phyloP scores from a whole-genome alignment of 1,139 yeast genomes.

The Sugiyamaella grinbergsii region DNA sequence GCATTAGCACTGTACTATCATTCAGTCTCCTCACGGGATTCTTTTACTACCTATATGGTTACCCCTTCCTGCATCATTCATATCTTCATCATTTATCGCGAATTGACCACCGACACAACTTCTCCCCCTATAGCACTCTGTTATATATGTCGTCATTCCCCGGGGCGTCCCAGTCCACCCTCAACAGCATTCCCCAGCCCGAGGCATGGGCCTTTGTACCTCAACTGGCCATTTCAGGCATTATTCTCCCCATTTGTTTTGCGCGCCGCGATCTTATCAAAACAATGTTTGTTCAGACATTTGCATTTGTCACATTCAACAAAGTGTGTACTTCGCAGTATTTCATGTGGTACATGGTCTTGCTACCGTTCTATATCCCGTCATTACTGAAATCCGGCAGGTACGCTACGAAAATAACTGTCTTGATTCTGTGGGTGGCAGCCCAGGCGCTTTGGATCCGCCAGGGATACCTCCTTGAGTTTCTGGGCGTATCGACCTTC shows the following conservation, averaged over 20 bases:
- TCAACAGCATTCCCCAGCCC: slow-evolving; percentile 16
- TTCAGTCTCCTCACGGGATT: slow-evolving; percentile 51
- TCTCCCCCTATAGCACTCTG: slow-evolving; percentile 79
- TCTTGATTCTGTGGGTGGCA: slow-evolving; percentile 60
- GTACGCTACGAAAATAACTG: slow-evolving; percentile 42
- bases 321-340: slow-evolving; percentile 91
- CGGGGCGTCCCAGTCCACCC: slow-evolving; percentile 14
- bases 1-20: slow-evolving; percentile 47
- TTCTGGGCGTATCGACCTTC: slow-evolving; percentile 69
- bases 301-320: slow-evolving; percentile 85
- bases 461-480: slow-evolving; percentile 79
- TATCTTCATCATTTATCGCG: slow-evolving; percentile 81
- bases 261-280: slow-evolving; percentile 58
- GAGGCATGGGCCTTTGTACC: slow-evolving; percentile 71
- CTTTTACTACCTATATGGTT: slow-evolving; percentile 72
- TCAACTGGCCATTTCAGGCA: slow-evolving; percentile 62
- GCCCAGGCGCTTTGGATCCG: slow-evolving; percentile 80
- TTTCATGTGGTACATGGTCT: slow-evolving; percentile 88
- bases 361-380: slow-evolving; percentile 64
- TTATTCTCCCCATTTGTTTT: slow-evolving; percentile 62
- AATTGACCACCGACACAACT: slow-evolving; percentile 92
- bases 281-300: slow-evolving; percentile 82
- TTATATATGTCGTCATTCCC: slow-evolving; percentile 54
- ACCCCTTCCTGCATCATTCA: slow-evolving; percentile 74
- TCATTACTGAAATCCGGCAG: slow-evolving; percentile 29